phyloP scores from a whole-genome alignment of 2,329 filamentous ascomycete genomes.

The Colletotrichum noveboracense region DNA sequence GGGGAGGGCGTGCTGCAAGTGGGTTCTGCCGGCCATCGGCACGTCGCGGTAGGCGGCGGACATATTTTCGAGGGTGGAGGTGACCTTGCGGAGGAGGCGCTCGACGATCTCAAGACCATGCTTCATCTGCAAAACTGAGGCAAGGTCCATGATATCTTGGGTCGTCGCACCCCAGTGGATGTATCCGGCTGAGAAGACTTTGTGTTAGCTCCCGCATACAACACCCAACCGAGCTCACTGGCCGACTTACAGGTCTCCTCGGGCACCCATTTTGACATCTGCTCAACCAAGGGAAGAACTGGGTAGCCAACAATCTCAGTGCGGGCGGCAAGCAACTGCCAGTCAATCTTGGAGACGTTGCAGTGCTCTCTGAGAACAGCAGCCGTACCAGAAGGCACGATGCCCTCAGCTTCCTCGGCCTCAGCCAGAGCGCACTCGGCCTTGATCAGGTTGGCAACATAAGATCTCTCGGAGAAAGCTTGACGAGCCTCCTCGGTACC shows the following conservation, averaged over 20 bases:
- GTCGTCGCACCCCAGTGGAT: slow-evolving; percentile 66
- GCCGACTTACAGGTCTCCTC: slow-evolving; percentile 31
- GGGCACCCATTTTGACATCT: slow-evolving; percentile 43
- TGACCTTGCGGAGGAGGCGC: slow-evolving; percentile 45
- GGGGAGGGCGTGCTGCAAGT: slow-evolving; percentile 62
- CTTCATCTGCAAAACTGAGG: slow-evolving; percentile 58
- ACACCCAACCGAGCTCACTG: not conserved
- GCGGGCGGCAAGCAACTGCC: slow-evolving; percentile 43
- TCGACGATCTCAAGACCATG: slow-evolving; percentile 53
- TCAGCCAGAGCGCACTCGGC: slow-evolving; percentile 57
- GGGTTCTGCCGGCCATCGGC: slow-evolving; percentile 62
- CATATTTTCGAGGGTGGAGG: slow-evolving; percentile 44
- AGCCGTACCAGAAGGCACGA: slow-evolving; percentile 47
- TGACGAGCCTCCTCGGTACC: slow-evolving; percentile 56
- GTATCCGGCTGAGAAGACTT: slow-evolving; percentile 34
- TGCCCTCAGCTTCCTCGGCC: slow-evolving; percentile 50
- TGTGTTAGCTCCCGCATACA: not conserved
- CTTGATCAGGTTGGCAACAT: slow-evolving; percentile 52
- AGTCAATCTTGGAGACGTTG: slow-evolving; percentile 25
- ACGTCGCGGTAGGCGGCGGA: slow-evolving; percentile 52
- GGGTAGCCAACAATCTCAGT: slow-evolving; percentile 62
- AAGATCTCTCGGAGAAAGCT: slow-evolving; percentile 54
- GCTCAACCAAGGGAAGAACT: slow-evolving; percentile 54
- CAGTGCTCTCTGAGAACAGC: slow-evolving; percentile 39
- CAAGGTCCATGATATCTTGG: slow-evolving; percentile 64